Conservation (phyloP, 2,329 filamentous ascomycete species). For the Ceratocystis variospora region DNA sequence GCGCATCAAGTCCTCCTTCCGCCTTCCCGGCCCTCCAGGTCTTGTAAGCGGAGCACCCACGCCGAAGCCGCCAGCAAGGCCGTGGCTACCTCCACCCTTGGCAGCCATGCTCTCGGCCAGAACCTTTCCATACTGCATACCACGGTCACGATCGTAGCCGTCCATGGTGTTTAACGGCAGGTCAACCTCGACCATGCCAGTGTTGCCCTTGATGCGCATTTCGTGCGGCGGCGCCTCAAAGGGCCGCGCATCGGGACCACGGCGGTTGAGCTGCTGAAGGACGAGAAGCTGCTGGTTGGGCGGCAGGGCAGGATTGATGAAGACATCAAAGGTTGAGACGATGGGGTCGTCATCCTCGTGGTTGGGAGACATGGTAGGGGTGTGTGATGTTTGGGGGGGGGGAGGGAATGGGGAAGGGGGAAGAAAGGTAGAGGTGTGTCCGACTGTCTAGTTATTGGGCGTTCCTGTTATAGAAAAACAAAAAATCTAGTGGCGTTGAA, state of each 20-base stretch:
- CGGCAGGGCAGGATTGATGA: conserved; percentile 61
- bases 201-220: conserved; percentile 66
- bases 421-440: no score
- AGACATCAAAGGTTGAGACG: conserved; percentile 66
- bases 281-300: conserved; percentile 56
- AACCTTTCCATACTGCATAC: conserved; percentile 67
- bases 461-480: background rate
- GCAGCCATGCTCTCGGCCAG: conserved; percentile 46
- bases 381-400: no score
- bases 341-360: conserved; percentile 49
- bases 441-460: no score
- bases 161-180: conserved; percentile 59
- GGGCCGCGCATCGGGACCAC: conserved; percentile 38
- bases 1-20: conserved; percentile 29
- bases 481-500: background rate
- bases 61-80: conserved; percentile 60
- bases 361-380: conserved; percentile 17
- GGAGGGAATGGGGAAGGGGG: no score
- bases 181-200: conserved; percentile 83
- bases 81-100: conserved; percentile 52
- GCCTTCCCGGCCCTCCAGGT: conserved; percentile 23
- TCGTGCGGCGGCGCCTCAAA: conserved; percentile 52
- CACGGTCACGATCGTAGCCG: conserved; percentile 75
- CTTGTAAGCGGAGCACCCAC: conserved; percentile 37
- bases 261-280: conserved; percentile 77